phyloP scores from a whole-genome alignment of 169 alveolate genomes.

The Eimeria acervulina region DNA sequence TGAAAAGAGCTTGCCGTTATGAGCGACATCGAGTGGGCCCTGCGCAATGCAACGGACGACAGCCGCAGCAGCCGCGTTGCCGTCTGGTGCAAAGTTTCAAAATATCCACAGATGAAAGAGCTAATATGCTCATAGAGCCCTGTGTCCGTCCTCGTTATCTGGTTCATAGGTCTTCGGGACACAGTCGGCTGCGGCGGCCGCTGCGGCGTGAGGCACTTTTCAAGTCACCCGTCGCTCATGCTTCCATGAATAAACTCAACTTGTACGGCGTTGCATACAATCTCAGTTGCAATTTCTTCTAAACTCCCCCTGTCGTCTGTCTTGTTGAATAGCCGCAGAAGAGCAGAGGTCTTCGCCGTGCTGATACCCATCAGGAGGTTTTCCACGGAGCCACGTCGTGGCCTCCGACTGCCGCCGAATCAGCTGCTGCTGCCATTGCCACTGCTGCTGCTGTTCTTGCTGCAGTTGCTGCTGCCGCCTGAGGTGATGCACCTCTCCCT shows the following conservation, averaged over 20 bases:
- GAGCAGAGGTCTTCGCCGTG: not conserved
- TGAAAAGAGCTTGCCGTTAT: not conserved
- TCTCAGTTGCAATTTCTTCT: not conserved
- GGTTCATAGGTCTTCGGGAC: not conserved
- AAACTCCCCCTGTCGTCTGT: not conserved
- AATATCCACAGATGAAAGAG: not conserved
- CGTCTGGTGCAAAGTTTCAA: not conserved
- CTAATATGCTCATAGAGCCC: not conserved
- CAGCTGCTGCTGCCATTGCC: slow-evolving; percentile 25
- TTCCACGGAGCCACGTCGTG: too few relatives aligned
- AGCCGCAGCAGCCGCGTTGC: not conserved
- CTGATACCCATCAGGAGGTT: not conserved
- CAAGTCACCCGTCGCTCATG: not conserved
- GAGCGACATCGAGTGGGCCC: not conserved
- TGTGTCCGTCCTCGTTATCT: not conserved
- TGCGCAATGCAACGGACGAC: not conserved
- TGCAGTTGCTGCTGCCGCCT: not conserved
- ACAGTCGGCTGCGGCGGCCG: not conserved
- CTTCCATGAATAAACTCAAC: not conserved
- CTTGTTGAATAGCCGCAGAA: not conserved
- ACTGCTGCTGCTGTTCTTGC: not conserved
- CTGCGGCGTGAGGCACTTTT: not conserved
- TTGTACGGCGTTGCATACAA: not conserved
- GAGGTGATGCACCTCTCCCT: slow-evolving; percentile 23
- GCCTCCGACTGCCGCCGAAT: not conserved